These are phyloP conservation scores for Pistacia integerrima DNA, from an alignment of 345 rosid genomes.

Conservation along the genomic window DNA sequence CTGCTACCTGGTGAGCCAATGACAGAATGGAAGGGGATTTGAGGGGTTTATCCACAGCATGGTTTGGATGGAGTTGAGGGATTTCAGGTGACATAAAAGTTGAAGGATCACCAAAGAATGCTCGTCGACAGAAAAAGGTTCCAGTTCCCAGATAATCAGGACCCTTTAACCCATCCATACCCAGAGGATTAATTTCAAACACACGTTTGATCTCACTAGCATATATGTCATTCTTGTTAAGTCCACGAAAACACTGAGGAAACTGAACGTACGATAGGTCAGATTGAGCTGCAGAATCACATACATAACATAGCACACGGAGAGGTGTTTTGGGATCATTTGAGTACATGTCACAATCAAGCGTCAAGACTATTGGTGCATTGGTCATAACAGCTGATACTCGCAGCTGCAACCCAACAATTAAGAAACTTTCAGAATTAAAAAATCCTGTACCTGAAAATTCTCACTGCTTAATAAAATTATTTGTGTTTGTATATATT, in stretches of 20 bases:
- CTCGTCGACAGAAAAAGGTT: slow-evolving; percentile 59
- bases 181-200: slow-evolving; percentile 43
- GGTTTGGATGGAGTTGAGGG: slow-evolving; percentile 34
- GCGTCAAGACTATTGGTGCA: slow-evolving; percentile 61
- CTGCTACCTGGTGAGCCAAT: slow-evolving; percentile 54
- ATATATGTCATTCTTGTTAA: slow-evolving; percentile 60
- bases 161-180: slow-evolving; percentile 57
- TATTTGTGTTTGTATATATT: no score
- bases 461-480: no score
- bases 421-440: not conserved
- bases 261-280: slow-evolving; percentile 56
- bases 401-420: slow-evolving; percentile 47
- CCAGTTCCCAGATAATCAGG: slow-evolving; percentile 59
- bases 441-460: not conserved
- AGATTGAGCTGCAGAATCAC: slow-evolving; percentile 36
- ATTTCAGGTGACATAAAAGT: slow-evolving; percentile 30
- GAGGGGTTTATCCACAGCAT: slow-evolving; percentile 33
- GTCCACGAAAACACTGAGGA: slow-evolving; percentile 60
- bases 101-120: slow-evolving; percentile 52
- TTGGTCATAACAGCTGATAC: slow-evolving; percentile 74
- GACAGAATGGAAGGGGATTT: slow-evolving; percentile 24
- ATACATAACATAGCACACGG: slow-evolving; percentile 53
- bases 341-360: slow-evolving; percentile 85
- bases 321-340: slow-evolving; percentile 60
- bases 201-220: slow-evolving; percentile 38